Conservation (phyloP, 306 rosid species). For the Castanospermum australe region DNA sequence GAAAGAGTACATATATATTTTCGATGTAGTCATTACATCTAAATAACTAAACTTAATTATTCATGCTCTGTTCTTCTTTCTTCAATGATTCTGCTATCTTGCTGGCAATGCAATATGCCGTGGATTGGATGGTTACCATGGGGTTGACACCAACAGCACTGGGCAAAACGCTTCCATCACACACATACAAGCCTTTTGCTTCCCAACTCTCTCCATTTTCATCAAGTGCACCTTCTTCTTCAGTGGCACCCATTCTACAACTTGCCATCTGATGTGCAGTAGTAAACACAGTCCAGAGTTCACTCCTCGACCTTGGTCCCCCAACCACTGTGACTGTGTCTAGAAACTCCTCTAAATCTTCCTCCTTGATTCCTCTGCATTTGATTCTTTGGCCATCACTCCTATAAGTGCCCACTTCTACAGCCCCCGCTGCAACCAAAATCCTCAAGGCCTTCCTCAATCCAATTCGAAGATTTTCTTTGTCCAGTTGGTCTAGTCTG, state of each 20-base stretch:
- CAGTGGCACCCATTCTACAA: constrained; percentile 71
- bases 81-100: constrained; percentile 65
- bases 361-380: constrained; percentile 57
- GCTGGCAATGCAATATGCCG: constrained; percentile 76
- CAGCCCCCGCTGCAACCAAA: constrained; percentile 87
- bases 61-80: background rate
- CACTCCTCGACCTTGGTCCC: constrained; percentile 62
- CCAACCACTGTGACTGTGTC: constrained; percentile 55
- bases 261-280: constrained; percentile 87
- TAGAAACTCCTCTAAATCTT: constrained; percentile 72
- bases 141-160: constrained; percentile 90
- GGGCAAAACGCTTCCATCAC: constrained; percentile 91
- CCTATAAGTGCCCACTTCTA: constrained; percentile 89
- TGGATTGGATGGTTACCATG: constrained; percentile 89
- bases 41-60: background rate
- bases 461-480: constrained; percentile 62
- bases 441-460: constrained; percentile 72
- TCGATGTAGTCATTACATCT: background rate
- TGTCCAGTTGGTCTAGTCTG: constrained; percentile 52
- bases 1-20: background rate
- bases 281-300: constrained; percentile 58
- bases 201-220: constrained; percentile 91
- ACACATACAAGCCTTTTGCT: constrained; percentile 76
- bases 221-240: constrained; percentile 75
- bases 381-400: constrained; percentile 82